Evolutionary conservation across 2,329 filamentous ascomycete genomes (phyloP), one percentile per base, ranked within the genome.

Genomic region (Boeremia exigua): DNA sequence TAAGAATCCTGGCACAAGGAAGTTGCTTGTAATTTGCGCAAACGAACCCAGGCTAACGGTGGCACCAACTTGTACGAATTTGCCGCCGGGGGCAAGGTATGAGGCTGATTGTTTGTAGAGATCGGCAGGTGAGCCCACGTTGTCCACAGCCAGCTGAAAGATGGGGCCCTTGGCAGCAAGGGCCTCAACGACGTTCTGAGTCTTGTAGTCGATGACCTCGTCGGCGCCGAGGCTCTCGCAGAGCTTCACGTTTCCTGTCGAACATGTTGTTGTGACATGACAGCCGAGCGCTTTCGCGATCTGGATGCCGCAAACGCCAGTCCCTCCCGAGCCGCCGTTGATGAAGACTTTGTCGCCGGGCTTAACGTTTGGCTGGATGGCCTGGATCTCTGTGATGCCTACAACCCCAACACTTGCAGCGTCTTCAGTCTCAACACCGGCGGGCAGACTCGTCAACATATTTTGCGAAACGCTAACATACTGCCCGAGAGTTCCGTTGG

Each of bases 251-350:
- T 89, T 90, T 6, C 70, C 69, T 0, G 75, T 78, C 9, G 86
- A 88, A 65, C 87, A 89, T 4, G 80, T 81, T 2, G 79, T 78
- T 2, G 82, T 84, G 29, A 90, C 86, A 58, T 82, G 75, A 61
- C 83, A 86, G 0, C 86, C 86, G 3, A 85, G 65, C 0, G 77
- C 75, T 68, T 88, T 88, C 8, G 86, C 86, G 39, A 89, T 81
- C 66, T 89, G 87, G 48, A 89, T 84, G 0, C 79, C 82, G 54
- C 81, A 87, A 0, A 81, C 79, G 0, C 87, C 87, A 0, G 79
- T 82, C 0, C 87, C 87, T 9, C 87, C 87, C 6, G 81, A 84
- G 0, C 86, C 86, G 11, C 86, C 86, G 60, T 89, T 88, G 69
- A 89, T 82, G 64, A 89, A 85, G 7, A 89, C 78, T 62, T 79